A percentile compares a stretch with the other conserved stretches of the same genome.
phyloP scores from a whole-genome alignment of 495 filamentous ascomycete species.

The Neurospora tetraspora region DNA sequence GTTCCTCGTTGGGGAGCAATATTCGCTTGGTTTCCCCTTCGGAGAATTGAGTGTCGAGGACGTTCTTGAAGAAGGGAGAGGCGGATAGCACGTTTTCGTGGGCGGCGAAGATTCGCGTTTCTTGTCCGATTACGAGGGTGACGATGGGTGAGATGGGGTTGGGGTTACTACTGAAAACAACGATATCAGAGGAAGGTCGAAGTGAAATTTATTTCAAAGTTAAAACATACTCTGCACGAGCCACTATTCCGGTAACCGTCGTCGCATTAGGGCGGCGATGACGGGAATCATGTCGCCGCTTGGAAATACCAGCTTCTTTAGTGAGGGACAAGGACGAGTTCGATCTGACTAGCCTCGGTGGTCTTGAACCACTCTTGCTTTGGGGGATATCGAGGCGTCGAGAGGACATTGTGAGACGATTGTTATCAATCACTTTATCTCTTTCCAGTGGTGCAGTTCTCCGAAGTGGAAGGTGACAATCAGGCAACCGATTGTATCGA shows the following conservation, averaged over 20 bases:
- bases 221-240: slow-evolving; percentile 25
- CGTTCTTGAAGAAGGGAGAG: slow-evolving; percentile 64
- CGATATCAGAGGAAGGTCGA: slow-evolving; percentile 6
- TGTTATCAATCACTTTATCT: background rate
- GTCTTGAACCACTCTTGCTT: slow-evolving; percentile 36
- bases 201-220: slow-evolving; percentile 1
- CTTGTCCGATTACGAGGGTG: slow-evolving; percentile 66
- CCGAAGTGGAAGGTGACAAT: background rate
- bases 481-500: background rate
- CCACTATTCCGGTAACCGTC: slow-evolving; percentile 19
- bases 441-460: background rate
- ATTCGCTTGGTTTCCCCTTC: slow-evolving; percentile 58
- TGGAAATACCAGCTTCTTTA: slow-evolving; percentile 35
- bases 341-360: slow-evolving; percentile 28
- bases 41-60: slow-evolving; percentile 53
- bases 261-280: slow-evolving; percentile 31
- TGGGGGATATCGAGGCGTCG: slow-evolving; percentile 29
- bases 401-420: slow-evolving; percentile 30
- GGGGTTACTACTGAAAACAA: slow-evolving; percentile 20
- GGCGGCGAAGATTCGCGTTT: slow-evolving; percentile 77
- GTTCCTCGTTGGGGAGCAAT: slow-evolving; percentile 72
- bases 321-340: slow-evolving; percentile 38
- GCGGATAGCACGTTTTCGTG: slow-evolving; percentile 75
- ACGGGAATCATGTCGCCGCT: slow-evolving; percentile 29
- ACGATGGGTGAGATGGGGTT: slow-evolving; percentile 61